A percentile compares a stretch with the other conserved stretches of the same genome.
Evolutionary conservation across 2,329 filamentous ascomycete genomes (phyloP).

Genomic region (Fusarium sp.): DNA sequence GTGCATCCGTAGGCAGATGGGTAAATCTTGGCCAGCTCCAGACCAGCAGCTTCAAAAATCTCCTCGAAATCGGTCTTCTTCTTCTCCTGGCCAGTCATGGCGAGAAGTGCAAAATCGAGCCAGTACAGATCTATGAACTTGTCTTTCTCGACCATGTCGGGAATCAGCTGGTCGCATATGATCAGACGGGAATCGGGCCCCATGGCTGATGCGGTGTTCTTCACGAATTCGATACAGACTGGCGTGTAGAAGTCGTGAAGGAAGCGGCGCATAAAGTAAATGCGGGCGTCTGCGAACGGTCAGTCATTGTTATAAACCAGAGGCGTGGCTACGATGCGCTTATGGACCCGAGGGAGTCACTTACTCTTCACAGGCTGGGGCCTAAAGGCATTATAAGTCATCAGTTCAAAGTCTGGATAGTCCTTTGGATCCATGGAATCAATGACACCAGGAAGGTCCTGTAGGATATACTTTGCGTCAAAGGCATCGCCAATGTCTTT

Average conservation of each 20-base stretch:
- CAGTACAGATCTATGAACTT: constrained; percentile 44
- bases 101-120: constrained; percentile 45
- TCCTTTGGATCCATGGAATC: constrained; percentile 19
- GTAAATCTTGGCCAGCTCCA: constrained; percentile 48
- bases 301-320: not conserved
- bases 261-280: constrained; percentile 47
- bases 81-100: constrained; percentile 47
- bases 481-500: constrained; percentile 34
- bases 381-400: constrained; percentile 35
- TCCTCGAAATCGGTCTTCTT: constrained; percentile 43
- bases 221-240: constrained; percentile 45
- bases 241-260: constrained; percentile 47
- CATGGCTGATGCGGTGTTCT: constrained; percentile 44
- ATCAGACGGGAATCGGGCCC: constrained; percentile 46
- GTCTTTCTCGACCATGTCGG: constrained; percentile 42
- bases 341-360: not conserved
- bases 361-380: constrained; percentile 37
- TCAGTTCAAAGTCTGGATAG: constrained; percentile 41
- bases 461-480: constrained; percentile 43
- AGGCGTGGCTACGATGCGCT: not conserved
- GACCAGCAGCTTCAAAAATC: constrained; percentile 44
- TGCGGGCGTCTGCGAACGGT: constrained; percentile 41
- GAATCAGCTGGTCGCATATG: constrained; percentile 49
- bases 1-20: constrained; percentile 44
- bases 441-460: constrained; percentile 49